Evolutionary conservation across 2,329 filamentous ascomycete species (phyloP).

Genomic region (Corniculantispora saksenae): DNA sequence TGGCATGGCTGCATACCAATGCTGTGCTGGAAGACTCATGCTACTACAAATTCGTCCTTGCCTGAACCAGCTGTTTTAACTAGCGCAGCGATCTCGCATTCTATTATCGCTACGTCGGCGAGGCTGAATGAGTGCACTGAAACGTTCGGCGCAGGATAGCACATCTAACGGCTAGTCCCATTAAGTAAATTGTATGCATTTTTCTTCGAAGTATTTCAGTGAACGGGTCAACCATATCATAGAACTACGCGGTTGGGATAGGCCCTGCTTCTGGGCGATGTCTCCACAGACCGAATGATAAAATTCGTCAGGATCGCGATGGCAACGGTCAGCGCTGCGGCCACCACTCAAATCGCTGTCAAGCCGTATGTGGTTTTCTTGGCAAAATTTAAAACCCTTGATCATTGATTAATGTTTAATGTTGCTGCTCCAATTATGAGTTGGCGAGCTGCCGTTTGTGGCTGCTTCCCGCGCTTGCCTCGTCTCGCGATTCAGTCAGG

Average conservation of each 20-base stretch:
- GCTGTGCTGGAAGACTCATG: not conserved
- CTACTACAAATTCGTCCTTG: not conserved
- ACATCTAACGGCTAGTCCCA: not conserved
- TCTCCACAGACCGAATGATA: not conserved
- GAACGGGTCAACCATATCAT: not conserved
- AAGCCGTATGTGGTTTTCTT: not conserved
- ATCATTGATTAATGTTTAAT: too few relatives aligned
- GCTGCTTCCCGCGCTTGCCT: too few relatives aligned
- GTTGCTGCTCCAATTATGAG: too few relatives aligned
- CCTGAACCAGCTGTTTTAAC: conserved; percentile 1
- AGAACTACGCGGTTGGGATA: not conserved
- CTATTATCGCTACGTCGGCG: not conserved
- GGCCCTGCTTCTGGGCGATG: not conserved
- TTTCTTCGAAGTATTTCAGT: not conserved
- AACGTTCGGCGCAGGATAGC: not conserved
- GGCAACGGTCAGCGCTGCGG: not conserved
- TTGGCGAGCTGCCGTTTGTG: too few relatives aligned
- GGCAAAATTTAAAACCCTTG: not conserved
- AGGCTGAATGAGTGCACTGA: not conserved
- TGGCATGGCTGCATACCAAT: not conserved
- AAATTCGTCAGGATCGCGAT: not conserved
- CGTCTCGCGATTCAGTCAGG: not conserved
- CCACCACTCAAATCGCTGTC: not conserved
- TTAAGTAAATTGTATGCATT: too few relatives aligned
- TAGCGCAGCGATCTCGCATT: conserved; percentile 12